Base-by-base conservation (phyloP, 192 early-diverging fungal species). In the Obelidium mucronatum region DNA sequence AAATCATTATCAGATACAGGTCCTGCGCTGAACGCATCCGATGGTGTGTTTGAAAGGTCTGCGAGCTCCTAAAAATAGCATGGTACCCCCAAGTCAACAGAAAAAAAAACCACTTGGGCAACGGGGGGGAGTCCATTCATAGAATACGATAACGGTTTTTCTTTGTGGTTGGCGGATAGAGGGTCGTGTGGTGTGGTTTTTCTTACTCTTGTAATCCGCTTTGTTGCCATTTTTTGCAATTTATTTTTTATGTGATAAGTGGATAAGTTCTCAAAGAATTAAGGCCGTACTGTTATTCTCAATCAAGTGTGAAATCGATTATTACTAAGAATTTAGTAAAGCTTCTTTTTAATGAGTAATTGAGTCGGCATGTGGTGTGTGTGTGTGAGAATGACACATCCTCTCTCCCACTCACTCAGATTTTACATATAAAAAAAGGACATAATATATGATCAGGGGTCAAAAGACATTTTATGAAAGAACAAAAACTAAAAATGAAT, bases 1-100 rank as follows among this genome's bases (percentile, higher is more conserved):
- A 93, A 24, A 70, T 92, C 85, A n/a, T 90, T 88, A 22, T 92
- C 92, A 31, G 82, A 76, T 26, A 85, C 64, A 24, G 90, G 89
- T 0, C 76, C 83, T 1, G 86, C 87, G 39, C 74, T 83, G 28
- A 91, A 83, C 36, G 86, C 86, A 28, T 82, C 80, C 15, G 82
- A 73, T 2, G 93, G 92, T 58, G 83, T 90, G 81, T 84, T 91
- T 33, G 71, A 75, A 24, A 94, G 63, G 36, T 92, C 93, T n/a
- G 67, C 64, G 30, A 92, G 78, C 83, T 94, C 93, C 69, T 76
- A 39, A 22, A 28, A 8, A n/a, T n/a, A n/a, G n/a, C n/a, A n/a
- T n/a, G n/a, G n/a, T n/a, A n/a, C n/a, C n/a, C 11, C 48, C 48
- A 11, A 51, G 13, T 51, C n/a, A n/a, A 51, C 48, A 51, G 13